A percentile compares a stretch with the other conserved stretches of the same genome.
phyloP scores from a whole-genome alignment of 1,284 basidiomycete genomes.

The Rhodofomes roseus region DNA sequence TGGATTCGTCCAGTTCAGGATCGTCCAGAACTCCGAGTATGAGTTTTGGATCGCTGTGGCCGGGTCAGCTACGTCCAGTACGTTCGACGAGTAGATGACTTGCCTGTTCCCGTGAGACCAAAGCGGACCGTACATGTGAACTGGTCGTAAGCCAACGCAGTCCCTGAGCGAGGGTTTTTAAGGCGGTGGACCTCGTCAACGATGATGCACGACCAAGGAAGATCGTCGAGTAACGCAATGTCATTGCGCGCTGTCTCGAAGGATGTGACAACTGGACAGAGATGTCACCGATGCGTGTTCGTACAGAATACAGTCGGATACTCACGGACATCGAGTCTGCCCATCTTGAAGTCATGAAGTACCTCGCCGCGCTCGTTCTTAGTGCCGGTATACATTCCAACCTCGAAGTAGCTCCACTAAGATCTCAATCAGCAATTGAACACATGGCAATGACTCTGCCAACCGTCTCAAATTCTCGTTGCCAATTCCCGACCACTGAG shows the following conservation, averaged over 20 bases:
- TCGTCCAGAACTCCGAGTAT: slow-evolving; percentile 81
- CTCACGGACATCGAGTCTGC: slow-evolving; percentile 71
- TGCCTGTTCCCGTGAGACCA: slow-evolving; percentile 64
- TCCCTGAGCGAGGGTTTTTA: slow-evolving; percentile 68
- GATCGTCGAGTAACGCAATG: slow-evolving; percentile 59
- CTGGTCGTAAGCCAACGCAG: slow-evolving; percentile 59
- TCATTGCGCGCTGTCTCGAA: slow-evolving; percentile 68
- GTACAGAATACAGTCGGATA: slow-evolving; percentile 2
- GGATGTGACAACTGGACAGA: slow-evolving; percentile 53
- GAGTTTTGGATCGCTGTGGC: slow-evolving; percentile 85
- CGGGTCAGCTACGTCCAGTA: slow-evolving; percentile 15
- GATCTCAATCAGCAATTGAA: not conserved
- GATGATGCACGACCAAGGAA: slow-evolving; percentile 68
- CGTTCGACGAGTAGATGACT: not conserved
- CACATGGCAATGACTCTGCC: no score
- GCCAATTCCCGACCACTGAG: slow-evolving; percentile 79
- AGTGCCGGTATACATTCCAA: slow-evolving; percentile 59
- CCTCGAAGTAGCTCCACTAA: slow-evolving; percentile 81
- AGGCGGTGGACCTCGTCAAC: slow-evolving; percentile 83
- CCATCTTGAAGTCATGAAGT: slow-evolving; percentile 67
- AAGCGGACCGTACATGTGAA: slow-evolving; percentile 65
- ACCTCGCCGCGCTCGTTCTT: slow-evolving; percentile 48
- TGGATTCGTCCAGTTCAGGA: slow-evolving; percentile 80
- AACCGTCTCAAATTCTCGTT: slow-evolving; percentile 71
- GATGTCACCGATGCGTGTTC: not conserved